Base-by-base conservation (phyloP, 768 basidiomycete species). In the Melanogaster broomeanus region DNA sequence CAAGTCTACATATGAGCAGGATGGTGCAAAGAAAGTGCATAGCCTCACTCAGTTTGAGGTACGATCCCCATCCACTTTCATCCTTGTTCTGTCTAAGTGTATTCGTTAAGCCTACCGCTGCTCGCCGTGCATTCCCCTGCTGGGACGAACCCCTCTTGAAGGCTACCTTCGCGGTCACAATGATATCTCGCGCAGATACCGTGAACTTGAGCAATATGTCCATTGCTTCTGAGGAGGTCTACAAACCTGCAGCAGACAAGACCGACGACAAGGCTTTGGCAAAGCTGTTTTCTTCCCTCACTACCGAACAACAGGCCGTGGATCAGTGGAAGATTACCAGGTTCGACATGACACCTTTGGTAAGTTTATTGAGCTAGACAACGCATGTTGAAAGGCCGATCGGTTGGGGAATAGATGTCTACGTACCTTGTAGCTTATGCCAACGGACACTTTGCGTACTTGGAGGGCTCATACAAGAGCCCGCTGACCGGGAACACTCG, bases 131-230 rank as follows among this genome's bases (percentile, higher is more conserved):
- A 6, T 90, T 92, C 68, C 90, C 90, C 24, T 91, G 87, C 73
- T 96, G 91, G 90, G 95, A 97, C 64, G 94, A 97, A 64, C 96
- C 95, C 15, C 77, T 83, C 33, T 76, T 95, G 59, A 98, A 98
- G 68, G 88, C 93, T 0, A 93, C 87, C 3, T 90, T 87, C 64
- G 62, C 79, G 0, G 73, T 93, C 52, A 87, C 85, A 13, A 76
- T 95, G 77, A 77, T 95, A 61, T 90, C 92, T n/a, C 83, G 85
- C 53, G 75, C 72, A 9, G 81, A 83, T 55, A 87, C 89, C 4
- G 82, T 84, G 63, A 89, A 81, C 65, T 73, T 98, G 54, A 87
- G 85, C 73, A 98, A 98, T 72, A 96, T 93, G 90, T 78, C 90
- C 18, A 82, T 78, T 16, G 65, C 76, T 44, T 85, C 82, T n/a